Conservation (phyloP, 805 yeast genomes). For the Clavispora carvajalis region DNA sequence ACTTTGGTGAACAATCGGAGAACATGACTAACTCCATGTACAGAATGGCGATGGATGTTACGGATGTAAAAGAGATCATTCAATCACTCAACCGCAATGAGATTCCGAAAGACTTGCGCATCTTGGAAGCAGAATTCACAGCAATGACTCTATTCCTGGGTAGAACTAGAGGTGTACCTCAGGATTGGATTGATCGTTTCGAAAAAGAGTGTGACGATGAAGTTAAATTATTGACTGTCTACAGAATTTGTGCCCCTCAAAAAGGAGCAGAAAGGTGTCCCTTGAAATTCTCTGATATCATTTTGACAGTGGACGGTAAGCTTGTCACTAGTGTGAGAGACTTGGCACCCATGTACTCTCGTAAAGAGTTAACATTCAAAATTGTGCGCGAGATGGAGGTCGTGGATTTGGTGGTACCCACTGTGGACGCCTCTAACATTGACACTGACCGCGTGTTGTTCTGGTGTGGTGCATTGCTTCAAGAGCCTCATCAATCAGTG, state of each 20-base stretch:
- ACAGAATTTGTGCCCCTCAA: conserved; percentile 55
- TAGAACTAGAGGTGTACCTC: conserved; percentile 82
- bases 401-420: conserved; percentile 55
- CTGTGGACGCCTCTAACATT: conserved; percentile 52
- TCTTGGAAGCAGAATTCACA: conserved; percentile 75
- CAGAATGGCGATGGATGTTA: conserved; percentile 72
- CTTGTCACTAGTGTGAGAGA: conserved; percentile 66
- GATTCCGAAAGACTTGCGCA: conserved; percentile 49
- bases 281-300: conserved; percentile 65
- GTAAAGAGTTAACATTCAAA: conserved; percentile 47
- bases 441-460: conserved; percentile 62
- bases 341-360: conserved; percentile 45
- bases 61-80: conserved; percentile 56
- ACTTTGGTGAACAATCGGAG: conserved; percentile 67
- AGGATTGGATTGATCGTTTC: conserved; percentile 68
- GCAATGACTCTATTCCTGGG: conserved; percentile 68
- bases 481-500: conserved; percentile 90
- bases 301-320: conserved; percentile 62
- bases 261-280: conserved; percentile 25
- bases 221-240: conserved; percentile 66
- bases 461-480: conserved; percentile 83
- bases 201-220: conserved; percentile 62
- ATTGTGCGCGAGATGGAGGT: conserved; percentile 70
- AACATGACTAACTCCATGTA: conserved; percentile 52
- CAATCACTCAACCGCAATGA: conserved; percentile 45